Conservation (phyloP, 2,329 filamentous ascomycete species). For the Fusarium anguioides region DNA sequence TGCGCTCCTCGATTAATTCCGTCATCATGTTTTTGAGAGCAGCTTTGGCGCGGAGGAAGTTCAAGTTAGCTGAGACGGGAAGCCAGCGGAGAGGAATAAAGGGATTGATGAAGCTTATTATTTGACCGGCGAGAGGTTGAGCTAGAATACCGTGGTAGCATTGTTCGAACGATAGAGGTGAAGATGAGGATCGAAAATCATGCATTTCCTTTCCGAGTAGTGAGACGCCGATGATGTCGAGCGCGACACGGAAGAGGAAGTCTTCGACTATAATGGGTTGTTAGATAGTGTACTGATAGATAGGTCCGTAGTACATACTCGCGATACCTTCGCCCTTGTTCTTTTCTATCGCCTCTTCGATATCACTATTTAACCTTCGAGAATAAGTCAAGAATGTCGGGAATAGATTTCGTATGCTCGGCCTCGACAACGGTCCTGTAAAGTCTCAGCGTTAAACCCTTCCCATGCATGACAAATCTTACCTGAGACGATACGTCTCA, state of each 20-base stretch:
- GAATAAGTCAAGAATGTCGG: not conserved
- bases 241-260: conserved; percentile 2
- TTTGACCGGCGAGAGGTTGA: conserved; percentile 12
- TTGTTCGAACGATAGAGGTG: conserved; percentile 14
- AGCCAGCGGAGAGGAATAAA: conserved; percentile 23
- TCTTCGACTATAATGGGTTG: not conserved
- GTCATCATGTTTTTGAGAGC: conserved; percentile 19
- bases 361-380: not conserved
- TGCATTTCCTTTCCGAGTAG: conserved; percentile 10
- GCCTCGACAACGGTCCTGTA: conserved; percentile 7
- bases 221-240: conserved; percentile 18
- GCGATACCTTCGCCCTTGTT: not conserved
- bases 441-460: not conserved
- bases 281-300: not conserved
- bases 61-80: conserved; percentile 11
- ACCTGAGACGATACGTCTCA: conserved; percentile 15
- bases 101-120: conserved; percentile 24
- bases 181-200: conserved; percentile 5
- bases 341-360: not conserved
- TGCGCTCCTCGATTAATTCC: conserved; percentile 20
- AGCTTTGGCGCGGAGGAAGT: conserved; percentile 18
- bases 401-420: conserved; percentile 9
- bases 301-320: not conserved
- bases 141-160: conserved; percentile 16
- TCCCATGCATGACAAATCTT: rapidly evolving